phyloP scores from a whole-genome alignment of 2,329 filamentous ascomycete genomes.

The Alternaria novae-zelandiae region DNA sequence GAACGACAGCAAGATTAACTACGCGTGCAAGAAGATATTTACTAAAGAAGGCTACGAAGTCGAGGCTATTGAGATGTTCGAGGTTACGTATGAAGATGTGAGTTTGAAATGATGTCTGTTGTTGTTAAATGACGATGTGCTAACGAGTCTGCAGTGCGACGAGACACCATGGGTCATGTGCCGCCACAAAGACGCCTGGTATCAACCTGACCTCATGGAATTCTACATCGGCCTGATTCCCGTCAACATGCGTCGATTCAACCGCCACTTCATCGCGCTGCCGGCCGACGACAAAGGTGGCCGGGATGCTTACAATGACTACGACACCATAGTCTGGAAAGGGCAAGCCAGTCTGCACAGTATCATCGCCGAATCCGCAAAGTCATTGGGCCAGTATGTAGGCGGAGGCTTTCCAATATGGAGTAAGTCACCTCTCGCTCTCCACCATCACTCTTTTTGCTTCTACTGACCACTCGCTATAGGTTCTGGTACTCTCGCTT shows the following conservation, averaged over 20 bases:
- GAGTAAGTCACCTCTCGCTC: neutral
- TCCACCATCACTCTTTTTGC: neutral
- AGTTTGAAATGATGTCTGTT: neutral
- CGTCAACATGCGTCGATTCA: neutral
- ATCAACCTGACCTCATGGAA: neutral
- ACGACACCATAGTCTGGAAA: neutral
- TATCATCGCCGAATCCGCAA: neutral
- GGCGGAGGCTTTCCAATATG: neutral
- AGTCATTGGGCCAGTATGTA: neutral
- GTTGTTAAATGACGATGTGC: neutral
- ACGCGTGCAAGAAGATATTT: neutral
- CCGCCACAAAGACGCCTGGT: neutral
- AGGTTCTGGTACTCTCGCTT: neutral
- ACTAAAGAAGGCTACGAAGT: neutral
- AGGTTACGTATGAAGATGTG: neutral
- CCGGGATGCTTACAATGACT: neutral
- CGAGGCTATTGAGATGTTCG: neutral
- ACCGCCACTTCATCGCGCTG: neutral
- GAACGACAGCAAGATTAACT: neutral
- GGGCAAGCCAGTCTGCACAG: neutral
- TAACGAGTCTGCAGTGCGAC: neutral
- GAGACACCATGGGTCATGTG: neutral
- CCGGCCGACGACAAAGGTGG: neutral
- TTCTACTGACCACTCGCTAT: neutral
- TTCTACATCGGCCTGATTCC: neutral